A percentile compares a stretch with the other conserved stretches of the same genome.
phyloP scores from a whole-genome alignment of 2,329 filamentous ascomycete species.

The Ilyonectria destructans region DNA sequence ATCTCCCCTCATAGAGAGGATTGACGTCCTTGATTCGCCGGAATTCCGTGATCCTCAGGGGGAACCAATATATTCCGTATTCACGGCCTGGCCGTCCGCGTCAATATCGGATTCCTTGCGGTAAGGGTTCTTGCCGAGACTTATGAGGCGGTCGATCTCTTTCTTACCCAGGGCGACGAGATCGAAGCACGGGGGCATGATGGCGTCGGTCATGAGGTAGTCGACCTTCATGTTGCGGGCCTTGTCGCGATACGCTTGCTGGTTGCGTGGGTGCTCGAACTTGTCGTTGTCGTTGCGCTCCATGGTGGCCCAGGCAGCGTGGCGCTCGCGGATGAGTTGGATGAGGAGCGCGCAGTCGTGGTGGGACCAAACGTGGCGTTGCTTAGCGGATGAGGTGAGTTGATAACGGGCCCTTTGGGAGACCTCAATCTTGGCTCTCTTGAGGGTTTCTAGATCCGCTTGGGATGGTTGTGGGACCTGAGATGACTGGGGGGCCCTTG shows the following conservation, averaged over 20 bases:
- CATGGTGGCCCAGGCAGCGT: slow-evolving; percentile 54
- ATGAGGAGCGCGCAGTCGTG: slow-evolving; percentile 61
- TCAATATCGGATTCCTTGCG: slow-evolving; percentile 65
- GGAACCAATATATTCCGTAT: slow-evolving; percentile 51
- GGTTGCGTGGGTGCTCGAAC: slow-evolving; percentile 64
- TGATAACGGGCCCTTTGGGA: slow-evolving; percentile 44
- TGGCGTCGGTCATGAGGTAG: slow-evolving; percentile 61
- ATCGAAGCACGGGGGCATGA: slow-evolving; percentile 67
- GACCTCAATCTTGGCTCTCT: slow-evolving; percentile 47
- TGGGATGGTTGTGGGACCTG: slow-evolving; percentile 22
- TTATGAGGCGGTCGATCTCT: slow-evolving; percentile 61
- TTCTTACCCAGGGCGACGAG: slow-evolving; percentile 66
- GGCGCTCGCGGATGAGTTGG: slow-evolving; percentile 55
- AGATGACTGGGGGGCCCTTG: slow-evolving; percentile 15
- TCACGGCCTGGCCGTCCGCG: slow-evolving; percentile 55
- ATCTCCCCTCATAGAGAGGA: background rate
- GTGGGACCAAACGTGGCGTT: slow-evolving; percentile 60
- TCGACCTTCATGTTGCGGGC: slow-evolving; percentile 72
- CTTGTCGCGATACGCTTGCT: slow-evolving; percentile 72
- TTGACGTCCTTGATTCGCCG: background rate
- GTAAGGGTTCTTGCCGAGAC: slow-evolving; percentile 65
- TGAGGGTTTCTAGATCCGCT: slow-evolving; percentile 46
- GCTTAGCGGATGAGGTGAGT: slow-evolving; percentile 37
- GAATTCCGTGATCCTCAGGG: background rate
- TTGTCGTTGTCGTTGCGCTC: slow-evolving; percentile 48